Evolutionary conservation across 495 filamentous ascomycete species (phyloP), one percentile per base, ranked within the genome.

Genomic region (Geopyxis carbonaria): DNA sequence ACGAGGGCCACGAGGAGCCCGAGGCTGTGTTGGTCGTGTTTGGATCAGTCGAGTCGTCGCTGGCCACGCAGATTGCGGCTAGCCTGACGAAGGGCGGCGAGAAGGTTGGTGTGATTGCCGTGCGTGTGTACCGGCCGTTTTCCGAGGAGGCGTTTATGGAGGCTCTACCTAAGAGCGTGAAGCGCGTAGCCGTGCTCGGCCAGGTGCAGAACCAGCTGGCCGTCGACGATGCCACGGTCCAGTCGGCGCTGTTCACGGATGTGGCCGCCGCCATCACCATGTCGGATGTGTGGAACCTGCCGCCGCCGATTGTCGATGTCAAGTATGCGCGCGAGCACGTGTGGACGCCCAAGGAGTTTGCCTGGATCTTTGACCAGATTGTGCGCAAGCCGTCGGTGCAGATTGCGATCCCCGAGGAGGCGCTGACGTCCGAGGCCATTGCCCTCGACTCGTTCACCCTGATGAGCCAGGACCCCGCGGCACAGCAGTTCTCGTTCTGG

Each of bases 81-180:
- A 73, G 73, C 16, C 63, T 95, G 36, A 68, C 74, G 18, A 71
- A 72, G 46, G 66, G 73, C 42, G 83, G 76, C 46, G 66, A 69
- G 38, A 77, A 73, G 55, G 69, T 94, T 39, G 89, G 89, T 44
- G 80, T 85, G 14, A 63, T 97, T 49, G 85, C 80, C 46, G 87
- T 95, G 34, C 77, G 89, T 40, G 69, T 97, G 35, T 95, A 94
- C 64, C 72, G 85, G 21, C 89, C 89, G 1, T 95, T 97, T 56
- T 72, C 84, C 19, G 89, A 97, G 61, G 80, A 89, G 48, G 80
- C 80, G 38, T 97, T 97, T 65, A 65, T 94, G 34, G 70, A 75
- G 28, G 70, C 68, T 2, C 66, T 97, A 9, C 85, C 89, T 6
- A 63, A 70, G 48, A 78, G 78, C 15, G 75, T 75, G 24, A 73